Evolutionary conservation across 306 rosid species (phyloP), one percentile per base, ranked within the genome.

Genomic region (Gleditsia sinensis): DNA sequence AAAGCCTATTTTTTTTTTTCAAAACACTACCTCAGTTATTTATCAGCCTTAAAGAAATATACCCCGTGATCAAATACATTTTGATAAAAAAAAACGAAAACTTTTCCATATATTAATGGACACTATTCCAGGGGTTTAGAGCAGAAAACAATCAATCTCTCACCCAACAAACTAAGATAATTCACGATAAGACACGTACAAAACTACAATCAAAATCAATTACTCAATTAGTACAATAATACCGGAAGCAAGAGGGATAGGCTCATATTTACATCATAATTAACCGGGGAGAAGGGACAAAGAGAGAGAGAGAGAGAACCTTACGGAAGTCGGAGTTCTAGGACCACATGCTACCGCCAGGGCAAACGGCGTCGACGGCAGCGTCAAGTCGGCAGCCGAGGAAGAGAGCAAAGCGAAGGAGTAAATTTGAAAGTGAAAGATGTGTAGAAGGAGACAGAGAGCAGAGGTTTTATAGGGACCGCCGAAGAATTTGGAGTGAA

Each of bases 161-260:
- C 60, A 32, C 16, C 9, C 58, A 17, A 20, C 4, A 48, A 45
- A 27, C 25, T 11, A 9, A 7, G 1, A 9, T 0, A 65, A 61
- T 27, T 34, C 25, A 72, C 62, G 50, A 58, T 23, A 59, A 63
- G 64, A 45, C 17, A 65, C 21, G 55, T 67, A 48, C 17, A 43
- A 69, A 49, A 70, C n/a, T 9, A 50, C 24, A 60, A 62, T 23
- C 4, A 19, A 39, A 27, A 37, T 8, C 33, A 13, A 58, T 28
- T 36, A 27, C 48, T 45, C 32, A 33, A 27, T 9, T 25, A 53
- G 21, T 1, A 25, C 63, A 78, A 9, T 42, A 19, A 57, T 19
- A 71, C 19, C 28, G 2, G 69, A 2, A 14, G 23, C 49, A 14
- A 62, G 30, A 42, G 16, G 39, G 16, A 24, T n/a, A 43, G 6